These are phyloP conservation scores for Leucocoprinus sp. DNA, from an alignment of 768 basidiomycete genomes.

Conservation along the genomic window DNA sequence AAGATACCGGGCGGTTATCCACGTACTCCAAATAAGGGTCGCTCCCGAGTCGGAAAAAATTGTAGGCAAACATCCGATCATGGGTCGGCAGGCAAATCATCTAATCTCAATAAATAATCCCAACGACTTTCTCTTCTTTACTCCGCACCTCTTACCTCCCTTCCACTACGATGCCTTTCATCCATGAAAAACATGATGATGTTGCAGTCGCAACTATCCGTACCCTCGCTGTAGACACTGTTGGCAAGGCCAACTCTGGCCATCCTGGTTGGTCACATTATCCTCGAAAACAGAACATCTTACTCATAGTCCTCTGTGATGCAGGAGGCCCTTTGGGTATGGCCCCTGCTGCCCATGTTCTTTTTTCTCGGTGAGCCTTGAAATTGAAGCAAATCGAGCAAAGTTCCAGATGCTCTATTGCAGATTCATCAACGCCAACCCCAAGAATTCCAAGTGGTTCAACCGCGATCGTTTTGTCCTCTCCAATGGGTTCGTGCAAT, in stretches of 20 bases:
- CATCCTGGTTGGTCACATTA: slow-evolving; percentile 57
- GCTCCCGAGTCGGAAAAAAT: slow-evolving; percentile 8
- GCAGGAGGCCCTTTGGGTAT: slow-evolving; percentile 90
- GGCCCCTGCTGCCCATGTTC: slow-evolving; percentile 76
- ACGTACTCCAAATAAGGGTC: neutral
- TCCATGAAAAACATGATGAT: slow-evolving; percentile 39
- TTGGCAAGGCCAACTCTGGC: slow-evolving; percentile 87
- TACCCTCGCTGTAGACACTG: slow-evolving; percentile 67
- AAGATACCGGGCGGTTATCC: slow-evolving; percentile 2
- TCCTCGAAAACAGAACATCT: slow-evolving; percentile 13
- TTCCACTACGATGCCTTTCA: slow-evolving; percentile 35
- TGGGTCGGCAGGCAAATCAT: slow-evolving; percentile 9
- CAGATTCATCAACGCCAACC: slow-evolving; percentile 84
- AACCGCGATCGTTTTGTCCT: slow-evolving; percentile 97
- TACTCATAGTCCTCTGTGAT: slow-evolving; percentile 1
- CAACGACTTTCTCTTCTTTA: slow-evolving; percentile 12
- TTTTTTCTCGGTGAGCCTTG: slow-evolving; percentile 57
- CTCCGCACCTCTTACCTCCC: slow-evolving; percentile 14
- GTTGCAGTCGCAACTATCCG: slow-evolving; percentile 66
- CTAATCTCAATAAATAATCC: slow-evolving; percentile 13
- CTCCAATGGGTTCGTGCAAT: slow-evolving; percentile 75
- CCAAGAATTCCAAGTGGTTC: slow-evolving; percentile 86
- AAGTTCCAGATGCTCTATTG: slow-evolving; percentile 4
- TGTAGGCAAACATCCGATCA: slow-evolving; percentile 6
- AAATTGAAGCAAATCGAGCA: slow-evolving; percentile 3